Evolutionary conservation across 495 filamentous ascomycete species (phyloP), one percentile per base, ranked within the genome.

Genomic region (Penicillium antarcticum): DNA sequence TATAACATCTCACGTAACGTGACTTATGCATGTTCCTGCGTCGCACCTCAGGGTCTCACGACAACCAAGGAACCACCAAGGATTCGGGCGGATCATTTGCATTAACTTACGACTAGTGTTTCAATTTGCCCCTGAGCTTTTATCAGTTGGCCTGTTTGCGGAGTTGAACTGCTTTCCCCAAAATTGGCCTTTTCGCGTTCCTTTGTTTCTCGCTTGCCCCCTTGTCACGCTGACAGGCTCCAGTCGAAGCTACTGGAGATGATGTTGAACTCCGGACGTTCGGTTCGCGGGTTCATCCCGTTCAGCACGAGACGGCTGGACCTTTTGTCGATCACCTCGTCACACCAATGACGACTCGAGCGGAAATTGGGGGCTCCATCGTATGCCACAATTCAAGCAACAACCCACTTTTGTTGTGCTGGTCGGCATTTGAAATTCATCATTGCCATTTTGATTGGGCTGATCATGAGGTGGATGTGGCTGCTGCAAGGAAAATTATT

Each of bases 281-380:
- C 35, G 35, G 55, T 53, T 56, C 52, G 36, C 44, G 42, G 50
- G 51, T 49, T 55, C 52, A 42, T 60, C 42, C 57, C 57, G 39
- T 36, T 52, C 47, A 49, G 40, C 53, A 63, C 51, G 37, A 45
- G 52, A 42, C 38, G 60, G 23, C 32, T 53, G 58, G 46, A 45
- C 36, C 41, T 44, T 50, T 33, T 53, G 58, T 44, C 62, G 59
- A 65, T 65, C 62, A 48, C 46, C 18, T 50, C 53, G 26, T 60
- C 52, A 56, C 60, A 53, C 62, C 62, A 65, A 65, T 65, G 38
- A 42, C 8, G 36, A 33, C 26, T 14, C 41, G 12, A 4, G n/a
- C 42, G 60, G 60, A 65, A 63, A 65, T 65, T 62, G 52, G 53
- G 49, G 38, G 35, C 56, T 54, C 60, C 60, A 54, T 56, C 45